These are phyloP conservation scores for Trypanosoma mega DNA, from an alignment of 208 protist species.

Conservation along the genomic window DNA sequence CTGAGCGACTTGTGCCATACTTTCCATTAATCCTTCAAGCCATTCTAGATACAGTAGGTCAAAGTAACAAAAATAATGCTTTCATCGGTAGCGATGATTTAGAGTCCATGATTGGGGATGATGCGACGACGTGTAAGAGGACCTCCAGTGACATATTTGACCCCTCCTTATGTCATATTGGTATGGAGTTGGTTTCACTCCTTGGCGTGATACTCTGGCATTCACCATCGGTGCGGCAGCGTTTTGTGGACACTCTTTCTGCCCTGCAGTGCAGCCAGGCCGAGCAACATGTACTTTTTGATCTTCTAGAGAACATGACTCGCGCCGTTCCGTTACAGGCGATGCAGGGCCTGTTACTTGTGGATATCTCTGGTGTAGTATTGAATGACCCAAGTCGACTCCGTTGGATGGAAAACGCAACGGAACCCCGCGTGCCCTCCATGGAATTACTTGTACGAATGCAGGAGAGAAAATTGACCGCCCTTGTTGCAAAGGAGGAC, in stretches of 20 bases:
- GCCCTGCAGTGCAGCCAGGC: slow-evolving; percentile 4
- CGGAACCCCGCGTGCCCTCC: no score
- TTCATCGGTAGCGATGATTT: background rate
- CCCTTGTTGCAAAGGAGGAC: background rate
- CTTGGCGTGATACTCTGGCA: slow-evolving; percentile 17
- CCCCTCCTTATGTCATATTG: background rate
- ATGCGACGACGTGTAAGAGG: background rate
- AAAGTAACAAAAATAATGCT: background rate
- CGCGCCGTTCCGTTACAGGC: background rate
- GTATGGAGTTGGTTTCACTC: slow-evolving; percentile 10
- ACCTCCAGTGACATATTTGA: background rate
- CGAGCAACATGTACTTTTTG: slow-evolving; percentile 3
- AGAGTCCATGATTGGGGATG: no score
- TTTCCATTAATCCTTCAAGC: slow-evolving; percentile 17
- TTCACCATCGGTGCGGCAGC: slow-evolving; percentile 7
- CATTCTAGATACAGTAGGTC: slow-evolving; percentile 6
- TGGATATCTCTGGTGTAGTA: slow-evolving; percentile 13
- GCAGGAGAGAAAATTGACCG: background rate
- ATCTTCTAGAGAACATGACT: background rate
- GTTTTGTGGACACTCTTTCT: background rate
- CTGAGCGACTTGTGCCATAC: slow-evolving; percentile 1
- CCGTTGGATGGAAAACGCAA: background rate
- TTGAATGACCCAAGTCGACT: slow-evolving; percentile 6
- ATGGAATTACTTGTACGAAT: background rate
- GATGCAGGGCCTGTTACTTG: slow-evolving; percentile 5